Conservation (phyloP, 1,284 basidiomycete species). For the Phlebopus sp. region DNA sequence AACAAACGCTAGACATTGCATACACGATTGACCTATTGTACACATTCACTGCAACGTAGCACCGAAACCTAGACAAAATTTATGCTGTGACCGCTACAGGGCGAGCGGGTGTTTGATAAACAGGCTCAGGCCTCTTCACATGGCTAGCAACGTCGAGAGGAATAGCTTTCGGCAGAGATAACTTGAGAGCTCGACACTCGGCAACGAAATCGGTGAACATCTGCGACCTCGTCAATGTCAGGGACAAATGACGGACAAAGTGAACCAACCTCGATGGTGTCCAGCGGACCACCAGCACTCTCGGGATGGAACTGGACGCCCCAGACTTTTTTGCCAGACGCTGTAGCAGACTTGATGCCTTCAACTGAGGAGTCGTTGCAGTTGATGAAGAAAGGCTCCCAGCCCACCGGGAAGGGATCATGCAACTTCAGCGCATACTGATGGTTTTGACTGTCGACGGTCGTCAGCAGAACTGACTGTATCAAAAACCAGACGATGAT, state of each 20-base stretch:
- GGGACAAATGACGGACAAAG: background rate
- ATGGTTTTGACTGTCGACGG: constrained; percentile 77
- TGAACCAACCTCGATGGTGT: constrained; percentile 80
- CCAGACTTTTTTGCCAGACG: constrained; percentile 88
- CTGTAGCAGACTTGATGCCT: constrained; percentile 89
- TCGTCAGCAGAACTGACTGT: constrained; percentile 3
- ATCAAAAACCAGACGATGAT: constrained; percentile 6
- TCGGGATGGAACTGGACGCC: constrained; percentile 99
- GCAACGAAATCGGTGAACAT: constrained; percentile 92
- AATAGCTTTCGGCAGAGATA: constrained; percentile 25
- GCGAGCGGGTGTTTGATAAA: constrained; percentile 6
- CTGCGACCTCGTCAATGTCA: constrained; percentile 35
- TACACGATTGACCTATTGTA: constrained; percentile 22
- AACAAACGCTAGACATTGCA: background rate
- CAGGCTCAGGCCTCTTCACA: constrained; percentile 9
- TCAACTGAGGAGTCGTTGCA: constrained; percentile 96
- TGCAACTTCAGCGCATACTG: constrained; percentile 92
- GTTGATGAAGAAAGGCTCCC: constrained; percentile 98
- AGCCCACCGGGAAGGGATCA: constrained; percentile 91
- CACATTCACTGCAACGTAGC: constrained; percentile 11
- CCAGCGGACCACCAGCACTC: constrained; percentile 87
- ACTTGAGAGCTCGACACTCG: constrained; percentile 68
- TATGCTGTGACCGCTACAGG: constrained; percentile 23
- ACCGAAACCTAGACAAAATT: background rate
- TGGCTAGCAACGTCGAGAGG: constrained; percentile 7